Evolutionary conservation across 495 filamentous ascomycete genomes (phyloP).

Genomic region (Penicillium steckii): DNA sequence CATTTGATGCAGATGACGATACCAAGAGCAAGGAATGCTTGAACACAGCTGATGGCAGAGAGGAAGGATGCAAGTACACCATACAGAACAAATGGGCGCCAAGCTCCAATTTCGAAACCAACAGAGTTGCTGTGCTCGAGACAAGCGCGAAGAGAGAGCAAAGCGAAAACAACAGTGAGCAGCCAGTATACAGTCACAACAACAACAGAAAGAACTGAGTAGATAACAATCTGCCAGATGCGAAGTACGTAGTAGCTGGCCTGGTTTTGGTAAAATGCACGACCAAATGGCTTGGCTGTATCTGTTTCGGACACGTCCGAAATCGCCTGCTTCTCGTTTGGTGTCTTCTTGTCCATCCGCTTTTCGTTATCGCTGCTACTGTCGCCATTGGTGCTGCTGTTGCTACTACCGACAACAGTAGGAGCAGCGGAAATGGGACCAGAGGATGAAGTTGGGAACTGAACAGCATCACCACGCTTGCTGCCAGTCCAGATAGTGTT

Average conservation of each 20-base stretch:
- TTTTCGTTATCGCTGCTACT: slow-evolving; percentile 7
- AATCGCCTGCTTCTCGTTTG: slow-evolving; percentile 8
- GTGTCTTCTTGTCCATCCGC: neutral
- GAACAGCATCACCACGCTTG: slow-evolving; percentile 39
- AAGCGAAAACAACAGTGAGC: slow-evolving; percentile 29
- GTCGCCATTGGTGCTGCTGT: slow-evolving; percentile 7
- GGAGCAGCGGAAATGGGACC: slow-evolving; percentile 11
- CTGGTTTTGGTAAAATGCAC: slow-evolving; percentile 41
- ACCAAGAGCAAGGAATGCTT: slow-evolving; percentile 30
- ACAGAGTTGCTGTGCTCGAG: slow-evolving; percentile 13
- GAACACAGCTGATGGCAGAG: slow-evolving; percentile 24
- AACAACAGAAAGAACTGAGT: slow-evolving; percentile 34
- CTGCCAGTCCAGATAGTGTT: slow-evolving; percentile 45
- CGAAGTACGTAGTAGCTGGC: slow-evolving; percentile 41
- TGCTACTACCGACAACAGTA: slow-evolving; percentile 8
- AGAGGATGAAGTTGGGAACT: slow-evolving; percentile 24
- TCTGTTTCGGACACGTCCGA: slow-evolving; percentile 1
- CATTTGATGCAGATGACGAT: slow-evolving; percentile 39
- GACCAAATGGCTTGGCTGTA: slow-evolving; percentile 35
- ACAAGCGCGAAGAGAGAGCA: slow-evolving; percentile 9
- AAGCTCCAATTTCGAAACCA: slow-evolving; percentile 12
- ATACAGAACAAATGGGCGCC: slow-evolving; percentile 32
- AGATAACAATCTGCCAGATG: slow-evolving; percentile 36
- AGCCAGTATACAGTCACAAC: slow-evolving; percentile 41
- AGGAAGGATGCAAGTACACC: slow-evolving; percentile 26